These are phyloP conservation scores for Theileria parva DNA, from an alignment of 169 alveolate species.

Conservation along the genomic window DNA sequence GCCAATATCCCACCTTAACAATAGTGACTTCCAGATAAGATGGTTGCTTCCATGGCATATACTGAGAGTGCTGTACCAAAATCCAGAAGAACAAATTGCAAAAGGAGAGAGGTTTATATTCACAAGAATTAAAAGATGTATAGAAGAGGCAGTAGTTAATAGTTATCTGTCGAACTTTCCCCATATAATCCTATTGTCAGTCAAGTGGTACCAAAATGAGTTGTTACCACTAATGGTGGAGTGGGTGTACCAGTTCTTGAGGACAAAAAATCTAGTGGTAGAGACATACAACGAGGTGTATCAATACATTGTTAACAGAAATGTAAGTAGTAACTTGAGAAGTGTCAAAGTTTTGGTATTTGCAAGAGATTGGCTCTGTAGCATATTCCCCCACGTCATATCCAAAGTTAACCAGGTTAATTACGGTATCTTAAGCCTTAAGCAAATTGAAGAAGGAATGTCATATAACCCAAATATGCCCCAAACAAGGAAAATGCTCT, in stretches of 20 bases:
- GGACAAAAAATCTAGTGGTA: slow-evolving; percentile 65
- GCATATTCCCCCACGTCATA: slow-evolving; percentile 84
- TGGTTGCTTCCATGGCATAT: slow-evolving; percentile 86
- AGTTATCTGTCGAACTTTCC: slow-evolving; percentile 70
- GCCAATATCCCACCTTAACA: slow-evolving; percentile 59
- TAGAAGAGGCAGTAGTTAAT: slow-evolving; percentile 49
- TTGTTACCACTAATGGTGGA: slow-evolving; percentile 80
- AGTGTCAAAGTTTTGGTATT: slow-evolving; percentile 75
- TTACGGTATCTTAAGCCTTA: slow-evolving; percentile 74
- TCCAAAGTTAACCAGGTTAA: slow-evolving; percentile 80
- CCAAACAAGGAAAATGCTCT: slow-evolving; percentile 82
- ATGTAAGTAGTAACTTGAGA: slow-evolving; percentile 19
- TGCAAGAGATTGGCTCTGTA: slow-evolving; percentile 84
- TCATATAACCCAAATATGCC: slow-evolving; percentile 50
- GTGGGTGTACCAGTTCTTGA: slow-evolving; percentile 69
- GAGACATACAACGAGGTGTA: slow-evolving; percentile 69
- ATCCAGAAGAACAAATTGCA: slow-evolving; percentile 36
- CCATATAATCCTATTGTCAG: slow-evolving; percentile 61
- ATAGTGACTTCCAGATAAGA: slow-evolving; percentile 64
- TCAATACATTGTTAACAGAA: slow-evolving; percentile 41
- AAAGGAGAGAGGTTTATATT: slow-evolving; percentile 39
- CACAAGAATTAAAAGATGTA: slow-evolving; percentile 32
- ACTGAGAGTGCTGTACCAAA: slow-evolving; percentile 72
- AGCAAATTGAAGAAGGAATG: slow-evolving; percentile 56
- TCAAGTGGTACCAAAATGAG: slow-evolving; percentile 59